These are phyloP conservation scores for Myriosclerotinia curreyana DNA, from an alignment of 2,329 filamentous ascomycete genomes.

Conservation along the genomic window DNA sequence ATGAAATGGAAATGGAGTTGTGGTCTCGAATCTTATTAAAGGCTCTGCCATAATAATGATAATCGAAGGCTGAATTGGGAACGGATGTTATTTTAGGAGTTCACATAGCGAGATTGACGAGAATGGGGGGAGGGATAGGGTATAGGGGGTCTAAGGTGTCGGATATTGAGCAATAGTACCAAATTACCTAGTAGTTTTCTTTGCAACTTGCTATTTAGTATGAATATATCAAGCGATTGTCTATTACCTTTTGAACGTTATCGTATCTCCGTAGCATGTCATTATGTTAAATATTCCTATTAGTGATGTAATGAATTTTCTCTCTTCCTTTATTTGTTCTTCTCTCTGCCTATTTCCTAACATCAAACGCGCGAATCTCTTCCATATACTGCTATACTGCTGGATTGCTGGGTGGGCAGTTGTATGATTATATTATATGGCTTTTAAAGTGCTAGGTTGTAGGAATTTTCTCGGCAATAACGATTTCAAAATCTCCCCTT, in stretches of 20 bases:
- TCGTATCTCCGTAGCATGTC: too few species aligned
- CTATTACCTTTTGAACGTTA: background rate
- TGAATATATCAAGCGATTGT: conserved; percentile 14
- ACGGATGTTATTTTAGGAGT: background rate
- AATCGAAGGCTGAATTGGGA: background rate
- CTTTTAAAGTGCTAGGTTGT: too few species aligned
- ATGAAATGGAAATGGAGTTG: background rate
- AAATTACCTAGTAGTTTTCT: background rate
- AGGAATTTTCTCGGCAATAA: too few species aligned
- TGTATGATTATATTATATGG: too few species aligned
- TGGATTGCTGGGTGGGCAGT: too few species aligned
- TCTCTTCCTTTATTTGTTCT: too few species aligned
- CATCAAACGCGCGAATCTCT: too few species aligned
- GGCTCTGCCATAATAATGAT: conserved; percentile 1
- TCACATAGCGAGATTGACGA: background rate
- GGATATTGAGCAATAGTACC: background rate
- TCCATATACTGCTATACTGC: too few species aligned
- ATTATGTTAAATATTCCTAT: too few species aligned
- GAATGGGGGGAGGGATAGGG: background rate
- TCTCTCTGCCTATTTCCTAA: too few species aligned
- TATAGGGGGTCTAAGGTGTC: background rate
- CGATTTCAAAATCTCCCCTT: too few species aligned
- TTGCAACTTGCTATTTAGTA: background rate
- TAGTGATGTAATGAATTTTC: too few species aligned
- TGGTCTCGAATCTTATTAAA: background rate